Evolutionary conservation across 1,284 basidiomycete species (phyloP).

Genomic region (Hortiboletus rubellus): DNA sequence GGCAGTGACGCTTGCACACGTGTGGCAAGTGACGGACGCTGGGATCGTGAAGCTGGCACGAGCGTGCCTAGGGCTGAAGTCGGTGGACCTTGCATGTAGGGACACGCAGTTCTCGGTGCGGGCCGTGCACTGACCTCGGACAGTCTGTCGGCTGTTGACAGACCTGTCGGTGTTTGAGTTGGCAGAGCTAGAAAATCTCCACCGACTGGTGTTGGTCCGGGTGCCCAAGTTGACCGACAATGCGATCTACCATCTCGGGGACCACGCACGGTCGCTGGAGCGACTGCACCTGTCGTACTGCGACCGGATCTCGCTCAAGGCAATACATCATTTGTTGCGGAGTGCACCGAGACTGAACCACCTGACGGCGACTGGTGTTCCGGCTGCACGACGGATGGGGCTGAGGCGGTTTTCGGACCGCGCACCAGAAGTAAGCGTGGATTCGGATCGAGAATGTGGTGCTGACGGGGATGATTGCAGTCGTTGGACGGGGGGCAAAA

Average conservation of each 20-base stretch:
- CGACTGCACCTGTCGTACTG: constrained; percentile 90
- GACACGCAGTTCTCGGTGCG: constrained; percentile 7
- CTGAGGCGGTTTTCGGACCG: constrained; percentile 79
- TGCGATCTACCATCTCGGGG: constrained; percentile 63
- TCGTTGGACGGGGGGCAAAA: constrained; percentile 59
- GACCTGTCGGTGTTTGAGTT: constrained; percentile 86
- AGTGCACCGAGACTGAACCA: constrained; percentile 67
- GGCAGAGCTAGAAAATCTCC: constrained; percentile 70
- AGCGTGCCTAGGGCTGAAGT: constrained; percentile 73
- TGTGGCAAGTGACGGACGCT: constrained; percentile 77
- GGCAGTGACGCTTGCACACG: constrained; percentile 80
- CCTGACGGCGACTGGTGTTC: constrained; percentile 81
- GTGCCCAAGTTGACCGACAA: constrained; percentile 67
- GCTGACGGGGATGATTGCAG: constrained; percentile 35
- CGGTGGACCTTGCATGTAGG: constrained; percentile 87
- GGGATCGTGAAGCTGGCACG: constrained; percentile 74
- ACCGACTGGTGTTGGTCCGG: constrained; percentile 80
- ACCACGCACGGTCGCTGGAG: constrained; percentile 69
- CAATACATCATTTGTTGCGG: constrained; percentile 74
- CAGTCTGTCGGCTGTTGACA: constrained; percentile 80
- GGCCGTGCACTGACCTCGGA: constrained; percentile 15
- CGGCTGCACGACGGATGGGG: constrained; percentile 71
- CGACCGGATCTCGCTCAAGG: constrained; percentile 76
- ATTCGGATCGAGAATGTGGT: constrained; percentile 9
- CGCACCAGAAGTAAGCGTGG: constrained; percentile 60